Base-by-base conservation (phyloP, 371 early-diverging fungal species). In the Mortierella sp. region DNA sequence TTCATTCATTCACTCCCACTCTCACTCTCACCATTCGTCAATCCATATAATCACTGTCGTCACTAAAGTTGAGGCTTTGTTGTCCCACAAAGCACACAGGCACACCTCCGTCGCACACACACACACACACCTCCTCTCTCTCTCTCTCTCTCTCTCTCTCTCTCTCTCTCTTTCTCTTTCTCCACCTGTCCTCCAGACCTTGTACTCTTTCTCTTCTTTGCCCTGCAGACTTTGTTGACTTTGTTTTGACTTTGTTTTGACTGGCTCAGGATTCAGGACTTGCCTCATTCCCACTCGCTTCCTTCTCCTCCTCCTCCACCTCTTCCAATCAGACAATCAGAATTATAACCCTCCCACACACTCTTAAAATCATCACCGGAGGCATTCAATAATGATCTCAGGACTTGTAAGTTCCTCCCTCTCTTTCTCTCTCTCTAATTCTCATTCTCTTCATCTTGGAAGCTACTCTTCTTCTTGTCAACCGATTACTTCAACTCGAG, bases 351-450 rank as follows among this genome's bases (percentile, higher is more conserved):
- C 1, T 4, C 30, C 4, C 30, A 1, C 35, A n/a, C 35, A 35
- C 3, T 35, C 35, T 35, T 35, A 35, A n/a, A n/a, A 35, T 35
- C 35, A 35, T 39, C 35, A 47, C 28, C 40, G 40, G 58, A 37
- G 28, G 12, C 20, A 40, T 61, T 40, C 37, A 67, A 68, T 30
- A 70, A 74, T 75, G 75, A 80, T 72, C 45, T 75, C 75, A 49
- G 63, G 58, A 64, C 80, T 80, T 75, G 75, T 75, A 72, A 61
- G 75, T 74, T 32, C 18, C 26, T 47, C 49, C 68, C 47, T 35
- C 24, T 52, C 35, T 58, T 35, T 40, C 22, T 4, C 37, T 52
- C n/a, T 55, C 30, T 37, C 22, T 8, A 24, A 57, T 16, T 24
- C 26, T 3, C 59, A 35, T 20, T 10, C 57, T 59, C 45, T 45